Evolutionary conservation across 208 protist genomes (phyloP).

Genomic region (Leishmania martiniquensis): DNA sequence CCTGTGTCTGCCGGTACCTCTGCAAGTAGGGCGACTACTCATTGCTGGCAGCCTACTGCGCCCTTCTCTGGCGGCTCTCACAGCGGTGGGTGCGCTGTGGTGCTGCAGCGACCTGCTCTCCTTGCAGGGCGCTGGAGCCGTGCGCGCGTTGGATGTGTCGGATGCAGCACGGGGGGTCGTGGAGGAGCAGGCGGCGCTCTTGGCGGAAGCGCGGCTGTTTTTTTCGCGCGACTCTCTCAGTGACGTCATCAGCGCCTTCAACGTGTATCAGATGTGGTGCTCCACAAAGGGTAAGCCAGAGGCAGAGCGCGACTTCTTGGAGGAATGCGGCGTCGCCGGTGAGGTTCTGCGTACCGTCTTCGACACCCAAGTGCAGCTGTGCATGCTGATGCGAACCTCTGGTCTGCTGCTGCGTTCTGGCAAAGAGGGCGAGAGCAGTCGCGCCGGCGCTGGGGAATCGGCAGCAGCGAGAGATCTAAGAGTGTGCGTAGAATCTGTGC

Average conservation of each 20-base stretch:
- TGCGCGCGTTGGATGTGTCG: constrained; percentile 14
- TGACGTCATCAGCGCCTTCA: constrained; percentile 66
- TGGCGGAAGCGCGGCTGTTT: constrained; percentile 70
- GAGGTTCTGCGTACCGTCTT: constrained; percentile 42
- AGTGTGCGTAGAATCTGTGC: not conserved
- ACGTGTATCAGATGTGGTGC: constrained; percentile 87
- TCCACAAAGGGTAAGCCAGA: constrained; percentile 29
- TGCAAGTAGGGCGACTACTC: constrained; percentile 57
- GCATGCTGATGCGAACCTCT: constrained; percentile 15
- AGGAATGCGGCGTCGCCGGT: constrained; percentile 53
- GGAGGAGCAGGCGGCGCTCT: constrained; percentile 43
- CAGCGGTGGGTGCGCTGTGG: constrained; percentile 67
- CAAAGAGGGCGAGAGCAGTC: not conserved
- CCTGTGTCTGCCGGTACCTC: constrained; percentile 49
- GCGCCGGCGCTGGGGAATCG: not conserved
- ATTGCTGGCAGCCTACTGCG: constrained; percentile 42
- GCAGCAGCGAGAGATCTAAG: constrained; percentile 17
- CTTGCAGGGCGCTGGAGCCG: constrained; percentile 12
- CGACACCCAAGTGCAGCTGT: constrained; percentile 34
- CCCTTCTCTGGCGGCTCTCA: constrained; percentile 51
- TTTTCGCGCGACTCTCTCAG: constrained; percentile 73
- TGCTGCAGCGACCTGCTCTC: constrained; percentile 63
- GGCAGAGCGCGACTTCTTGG: constrained; percentile 50
- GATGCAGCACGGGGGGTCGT: constrained; percentile 14
- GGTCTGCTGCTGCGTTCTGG: not conserved